phyloP scores from a whole-genome alignment of 495 filamentous ascomycete genomes.

The Penicillium tannophilum region DNA sequence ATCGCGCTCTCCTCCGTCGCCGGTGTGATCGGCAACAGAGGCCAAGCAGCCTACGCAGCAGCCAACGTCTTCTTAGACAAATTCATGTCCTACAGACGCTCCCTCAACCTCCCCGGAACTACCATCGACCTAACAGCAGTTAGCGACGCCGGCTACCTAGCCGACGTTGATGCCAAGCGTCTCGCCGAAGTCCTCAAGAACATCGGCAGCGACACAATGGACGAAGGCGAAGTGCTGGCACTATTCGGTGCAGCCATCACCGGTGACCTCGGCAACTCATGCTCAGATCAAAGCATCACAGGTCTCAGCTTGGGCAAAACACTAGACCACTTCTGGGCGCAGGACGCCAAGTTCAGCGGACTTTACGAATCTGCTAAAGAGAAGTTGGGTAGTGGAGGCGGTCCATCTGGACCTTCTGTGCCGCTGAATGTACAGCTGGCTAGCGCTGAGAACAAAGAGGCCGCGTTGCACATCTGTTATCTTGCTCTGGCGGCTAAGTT shows the following conservation, averaged over 20 bases:
- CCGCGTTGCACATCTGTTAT: constrained; percentile 30
- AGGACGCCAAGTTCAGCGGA: constrained; percentile 27
- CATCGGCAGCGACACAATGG: constrained; percentile 30
- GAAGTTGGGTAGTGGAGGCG: constrained; percentile 4
- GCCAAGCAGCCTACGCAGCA: constrained; percentile 66
- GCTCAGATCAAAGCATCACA: constrained; percentile 27
- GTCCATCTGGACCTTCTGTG: constrained; percentile 15
- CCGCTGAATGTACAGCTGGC: constrained; percentile 23
- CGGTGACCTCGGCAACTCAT: constrained; percentile 21
- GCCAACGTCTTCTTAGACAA: constrained; percentile 62
- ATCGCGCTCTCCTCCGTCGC: constrained; percentile 63
- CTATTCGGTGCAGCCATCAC: constrained; percentile 26
- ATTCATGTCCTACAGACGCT: constrained; percentile 38
- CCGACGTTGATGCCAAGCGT: constrained; percentile 25
- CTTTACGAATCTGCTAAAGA: constrained; percentile 24
- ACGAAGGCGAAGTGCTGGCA: constrained; percentile 28
- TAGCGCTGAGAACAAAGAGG: constrained; percentile 21
- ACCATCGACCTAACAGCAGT: constrained; percentile 33
- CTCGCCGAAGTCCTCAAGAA: constrained; percentile 32
- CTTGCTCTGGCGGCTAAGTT: constrained; percentile 31
- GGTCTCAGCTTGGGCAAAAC: constrained; percentile 22
- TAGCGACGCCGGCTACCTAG: constrained; percentile 30
- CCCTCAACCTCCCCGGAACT: constrained; percentile 28
- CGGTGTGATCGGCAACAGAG: constrained; percentile 58
- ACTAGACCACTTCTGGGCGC: constrained; percentile 30